Conservation (phyloP, 129 eudicot genomes). For the Heracleum sosnowskyi region DNA sequence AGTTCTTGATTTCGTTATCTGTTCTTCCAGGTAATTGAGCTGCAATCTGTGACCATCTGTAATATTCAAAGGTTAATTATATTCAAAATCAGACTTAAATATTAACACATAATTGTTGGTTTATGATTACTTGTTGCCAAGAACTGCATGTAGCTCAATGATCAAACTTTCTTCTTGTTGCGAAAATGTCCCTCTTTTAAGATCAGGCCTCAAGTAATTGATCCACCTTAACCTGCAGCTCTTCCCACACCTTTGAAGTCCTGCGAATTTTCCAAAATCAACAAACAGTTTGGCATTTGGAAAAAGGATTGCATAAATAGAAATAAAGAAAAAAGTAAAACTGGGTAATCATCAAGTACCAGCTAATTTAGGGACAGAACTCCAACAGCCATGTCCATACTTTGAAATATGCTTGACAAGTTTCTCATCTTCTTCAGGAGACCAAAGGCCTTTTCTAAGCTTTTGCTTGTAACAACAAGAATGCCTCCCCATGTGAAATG, state of each 20-base stretch:
- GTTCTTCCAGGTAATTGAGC: conserved; percentile 89
- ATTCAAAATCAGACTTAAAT: too few relatives aligned
- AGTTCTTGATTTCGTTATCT: conserved; percentile 86
- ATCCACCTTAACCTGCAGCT: conserved; percentile 94
- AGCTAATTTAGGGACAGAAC: conserved; percentile 96
- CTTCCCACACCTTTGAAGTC: conserved; percentile 91
- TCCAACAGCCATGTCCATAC: conserved; percentile 97
- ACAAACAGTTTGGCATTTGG: neutral
- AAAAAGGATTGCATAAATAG: neutral
- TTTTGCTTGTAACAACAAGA: conserved; percentile 97
- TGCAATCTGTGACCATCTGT: conserved; percentile 96
- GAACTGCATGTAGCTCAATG: conserved; percentile 82
- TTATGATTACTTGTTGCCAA: conserved; percentile 67
- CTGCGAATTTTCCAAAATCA: conserved; percentile 19
- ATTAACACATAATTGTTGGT: neutral
- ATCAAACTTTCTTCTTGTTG: conserved; percentile 85
- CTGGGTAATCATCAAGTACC: conserved; percentile 26
- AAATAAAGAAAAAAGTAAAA: too few relatives aligned
- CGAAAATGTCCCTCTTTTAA: conserved; percentile 92
- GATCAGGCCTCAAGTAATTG: conserved; percentile 85
- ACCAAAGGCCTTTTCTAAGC: conserved; percentile 94
- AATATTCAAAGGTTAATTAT: neutral
- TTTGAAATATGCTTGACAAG: conserved; percentile 79
- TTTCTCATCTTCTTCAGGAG: conserved; percentile 98
- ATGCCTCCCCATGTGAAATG: conserved; percentile 85